Conservation (phyloP, 2,329 filamentous ascomycete species). For the Stachybotrys chartarum region DNA sequence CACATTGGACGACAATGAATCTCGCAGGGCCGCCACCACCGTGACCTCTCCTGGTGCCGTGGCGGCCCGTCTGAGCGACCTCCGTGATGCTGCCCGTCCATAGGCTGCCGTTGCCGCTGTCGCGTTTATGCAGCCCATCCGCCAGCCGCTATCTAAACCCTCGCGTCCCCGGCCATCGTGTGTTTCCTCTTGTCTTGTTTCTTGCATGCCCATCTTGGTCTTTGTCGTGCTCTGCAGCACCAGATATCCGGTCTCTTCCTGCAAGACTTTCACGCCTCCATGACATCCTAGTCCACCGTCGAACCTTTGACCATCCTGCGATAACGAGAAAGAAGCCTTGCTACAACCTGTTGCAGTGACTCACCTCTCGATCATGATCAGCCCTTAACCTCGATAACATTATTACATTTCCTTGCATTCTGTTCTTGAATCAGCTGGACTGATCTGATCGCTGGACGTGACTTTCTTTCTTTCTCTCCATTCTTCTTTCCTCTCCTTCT, state of each 20-base stretch:
- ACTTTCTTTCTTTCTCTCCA: constrained; percentile 1
- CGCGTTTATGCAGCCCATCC: constrained; percentile 1
- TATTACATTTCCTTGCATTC: background rate
- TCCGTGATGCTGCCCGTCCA: background rate
- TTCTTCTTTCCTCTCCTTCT: constrained; percentile 3
- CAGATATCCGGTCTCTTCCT: too few species aligned
- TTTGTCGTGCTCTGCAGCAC: background rate
- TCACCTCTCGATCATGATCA: background rate
- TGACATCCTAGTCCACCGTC: background rate
- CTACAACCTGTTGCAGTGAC: background rate
- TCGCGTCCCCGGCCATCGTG: background rate
- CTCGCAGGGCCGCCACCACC: background rate
- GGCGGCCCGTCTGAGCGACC: background rate
- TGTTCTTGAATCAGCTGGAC: background rate
- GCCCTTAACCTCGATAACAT: background rate
- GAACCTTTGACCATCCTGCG: background rate
- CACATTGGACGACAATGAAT: constrained; percentile 1
- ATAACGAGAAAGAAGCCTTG: background rate
- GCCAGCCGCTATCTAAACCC: background rate
- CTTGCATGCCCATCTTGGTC: background rate
- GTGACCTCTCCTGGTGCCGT: background rate
- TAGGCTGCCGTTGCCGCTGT: constrained; percentile 3
- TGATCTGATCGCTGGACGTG: constrained; percentile 8
- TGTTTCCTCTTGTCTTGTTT: background rate
- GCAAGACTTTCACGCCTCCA: background rate